phyloP scores from a whole-genome alignment of 2,329 filamentous ascomycete species.

The Diaporthe amygdali region DNA sequence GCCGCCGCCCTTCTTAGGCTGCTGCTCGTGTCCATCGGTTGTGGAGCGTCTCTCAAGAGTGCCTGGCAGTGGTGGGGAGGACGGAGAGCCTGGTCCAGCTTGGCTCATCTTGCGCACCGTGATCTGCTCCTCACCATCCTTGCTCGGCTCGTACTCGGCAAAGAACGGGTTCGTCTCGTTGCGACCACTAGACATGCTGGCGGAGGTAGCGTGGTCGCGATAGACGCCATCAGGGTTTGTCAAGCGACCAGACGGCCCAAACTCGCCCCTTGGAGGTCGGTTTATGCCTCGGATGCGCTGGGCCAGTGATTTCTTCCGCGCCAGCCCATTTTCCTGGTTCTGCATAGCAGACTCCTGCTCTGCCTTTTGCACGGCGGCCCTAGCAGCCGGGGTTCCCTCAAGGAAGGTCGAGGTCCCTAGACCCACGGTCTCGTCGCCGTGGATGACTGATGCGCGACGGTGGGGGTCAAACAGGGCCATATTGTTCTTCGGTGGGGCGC shows the following conservation, averaged over 20 bases:
- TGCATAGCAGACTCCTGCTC: constrained; percentile 72
- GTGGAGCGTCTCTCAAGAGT: constrained; percentile 70
- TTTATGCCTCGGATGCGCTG: constrained; percentile 89
- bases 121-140: constrained; percentile 58
- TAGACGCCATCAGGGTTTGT: constrained; percentile 59
- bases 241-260: constrained; percentile 62
- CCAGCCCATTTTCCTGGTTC: constrained; percentile 62
- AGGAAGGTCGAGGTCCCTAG: constrained; percentile 95
- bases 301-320: constrained; percentile 92
- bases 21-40: constrained; percentile 54
- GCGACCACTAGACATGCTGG: constrained; percentile 36
- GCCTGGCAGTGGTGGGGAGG: constrained; percentile 64
- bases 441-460: constrained; percentile 71
- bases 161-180: constrained; percentile 80
- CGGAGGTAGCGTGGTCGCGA: constrained; percentile 36
- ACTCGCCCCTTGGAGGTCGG: constrained; percentile 64
- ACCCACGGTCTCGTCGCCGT: constrained; percentile 83
- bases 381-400: constrained; percentile 88
- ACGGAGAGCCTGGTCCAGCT: constrained; percentile 48
- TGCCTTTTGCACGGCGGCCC: constrained; percentile 76
- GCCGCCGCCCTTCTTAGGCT: constrained; percentile 56
- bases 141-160: constrained; percentile 73
- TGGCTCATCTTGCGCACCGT: constrained; percentile 46
- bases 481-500: constrained; percentile 41
- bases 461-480: constrained; percentile 71